Evolutionary conservation across 129 eudicot genomes (phyloP), one percentile per base, ranked within the genome.

Genomic region (Tagetes erecta): DNA sequence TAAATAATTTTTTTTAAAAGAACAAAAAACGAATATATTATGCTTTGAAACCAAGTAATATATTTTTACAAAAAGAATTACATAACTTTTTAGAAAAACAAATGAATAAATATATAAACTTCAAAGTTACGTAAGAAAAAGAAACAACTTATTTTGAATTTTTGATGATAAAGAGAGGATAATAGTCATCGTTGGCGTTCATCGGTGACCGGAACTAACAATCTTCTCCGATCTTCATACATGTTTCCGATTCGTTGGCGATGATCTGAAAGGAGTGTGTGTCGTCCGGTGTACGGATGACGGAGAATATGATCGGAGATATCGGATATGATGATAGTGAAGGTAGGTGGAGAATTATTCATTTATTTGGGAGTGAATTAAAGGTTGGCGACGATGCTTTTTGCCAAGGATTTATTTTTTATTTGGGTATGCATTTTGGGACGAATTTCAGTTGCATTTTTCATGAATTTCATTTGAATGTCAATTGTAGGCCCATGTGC

Each of bases 181-280:
- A n/a, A n/a, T n/a, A n/a, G n/a, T n/a, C n/a, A n/a, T n/a, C n/a
- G n/a, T n/a, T n/a, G n/a, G n/a, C n/a, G 12, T 10, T 57, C 8
- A 46, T 72, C 70, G 69, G 75, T 20, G 35, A 51, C 73, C 78
- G 73, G 71, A 78, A 78, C n/a, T n/a, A 63, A 30, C 14, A n/a
- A n/a, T n/a, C n/a, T n/a, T n/a, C n/a, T 41, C 36, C 35, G 67
- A 76, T 63, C 78, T 63, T 30, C 38, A 38, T 2, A 3, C 10
- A 33, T 50, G 47, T 70, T 51, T 37, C 36, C 63, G 62, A 8
- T 11, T 1, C 27, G 27, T 20, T 20, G 27, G 27, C 27, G 27
- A 20, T 20, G 59, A 78, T 78, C 82, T 71, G 60, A 44, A n/a
- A 41, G 10, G 14, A 46, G 0, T 10, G 62, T 45, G 30, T 12